These are phyloP conservation scores for Heterococcus sp. DNA, from an alignment of 108 stramenopile genomes.

Conservation along the genomic window DNA sequence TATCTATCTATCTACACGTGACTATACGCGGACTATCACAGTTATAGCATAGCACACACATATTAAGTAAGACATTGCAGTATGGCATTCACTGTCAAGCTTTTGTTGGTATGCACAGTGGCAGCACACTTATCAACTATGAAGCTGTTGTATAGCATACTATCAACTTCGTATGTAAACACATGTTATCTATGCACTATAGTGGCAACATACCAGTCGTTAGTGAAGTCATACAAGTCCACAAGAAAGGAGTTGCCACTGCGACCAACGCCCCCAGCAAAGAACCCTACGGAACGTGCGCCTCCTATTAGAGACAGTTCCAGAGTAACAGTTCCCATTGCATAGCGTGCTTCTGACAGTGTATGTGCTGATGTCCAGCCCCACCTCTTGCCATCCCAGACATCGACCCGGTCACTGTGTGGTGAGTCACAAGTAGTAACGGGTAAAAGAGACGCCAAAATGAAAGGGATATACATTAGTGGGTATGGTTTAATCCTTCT, in stretches of 20 bases:
- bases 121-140: background rate
- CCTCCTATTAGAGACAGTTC: slow-evolving; percentile 4
- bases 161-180: background rate
- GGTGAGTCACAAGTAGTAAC: no score
- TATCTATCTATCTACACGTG: no score
- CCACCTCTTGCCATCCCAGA: slow-evolving; percentile 30
- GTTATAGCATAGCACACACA: background rate
- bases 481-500: no score
- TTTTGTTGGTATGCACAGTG: no score
- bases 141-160: background rate
- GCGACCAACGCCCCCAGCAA: slow-evolving; percentile 21
- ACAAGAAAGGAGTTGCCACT: slow-evolving; percentile 9
- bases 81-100: background rate
- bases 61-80: background rate
- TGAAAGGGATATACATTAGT: no score
- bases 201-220: background rate
- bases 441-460: no score
- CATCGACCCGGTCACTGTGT: slow-evolving; percentile 36
- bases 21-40: no score
- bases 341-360: slow-evolving; percentile 8
- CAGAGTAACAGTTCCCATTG: slow-evolving; percentile 21
- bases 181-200: background rate
- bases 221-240: slow-evolving; percentile 30
- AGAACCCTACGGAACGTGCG: slow-evolving; percentile 5
- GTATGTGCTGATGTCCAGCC: slow-evolving; percentile 19